Base-by-base conservation (phyloP, 2,329 filamentous ascomycete species). In the Colletotrichum camelliae region DNA sequence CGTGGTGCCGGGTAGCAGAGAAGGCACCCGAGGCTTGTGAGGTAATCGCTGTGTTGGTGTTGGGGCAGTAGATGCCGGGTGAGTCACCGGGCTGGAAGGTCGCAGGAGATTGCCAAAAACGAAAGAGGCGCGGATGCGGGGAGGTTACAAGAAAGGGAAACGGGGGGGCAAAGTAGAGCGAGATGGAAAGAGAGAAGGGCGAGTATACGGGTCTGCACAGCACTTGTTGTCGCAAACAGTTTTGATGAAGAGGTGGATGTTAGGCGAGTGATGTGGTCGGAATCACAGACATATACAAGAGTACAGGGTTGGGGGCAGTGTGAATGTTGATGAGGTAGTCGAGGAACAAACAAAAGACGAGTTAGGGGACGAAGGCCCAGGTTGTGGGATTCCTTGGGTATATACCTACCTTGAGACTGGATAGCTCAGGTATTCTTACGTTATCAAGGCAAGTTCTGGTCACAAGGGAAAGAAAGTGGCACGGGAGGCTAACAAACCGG, bases 1-100 rank as follows among this genome's bases (percentile, higher is more conserved):
- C 33, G 29, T 39, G 18, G 58, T 31, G n/a, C 43, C n/a, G n/a
- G 29, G 58, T 61, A 35, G 27, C 43, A 48, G 57, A 10, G n/a
- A 33, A 61, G 58, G 58, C 21, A 35, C 5, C 27, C 16, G 29
- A n/a, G 29, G 18, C 29, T 33, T n/a, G 12, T 15, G 16, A 73
- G 16, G 43, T 71, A 71, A 27, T 60, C 58, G 18, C 29, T 33
- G 58, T n/a, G 12, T 33, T 61, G 18, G 27, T 61, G 55, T 58
- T 21, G 57, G 62, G 62, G 72, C 27, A 70, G 62, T 62, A 72
- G 55, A 62, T 62, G 62, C 69, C 73, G 69, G 62, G 73, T 75
- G 73, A 75, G 73, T 75, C 73, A 72, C 73, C 69, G 39, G 61
- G 29, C 68, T 29, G 21, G 21, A 55, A 33, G 37, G 29, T 27